Evolutionary conservation across 176 grass and related monocot genomes (phyloP), one percentile per base, ranked within the genome.

Genomic region (Puya raimondii): DNA sequence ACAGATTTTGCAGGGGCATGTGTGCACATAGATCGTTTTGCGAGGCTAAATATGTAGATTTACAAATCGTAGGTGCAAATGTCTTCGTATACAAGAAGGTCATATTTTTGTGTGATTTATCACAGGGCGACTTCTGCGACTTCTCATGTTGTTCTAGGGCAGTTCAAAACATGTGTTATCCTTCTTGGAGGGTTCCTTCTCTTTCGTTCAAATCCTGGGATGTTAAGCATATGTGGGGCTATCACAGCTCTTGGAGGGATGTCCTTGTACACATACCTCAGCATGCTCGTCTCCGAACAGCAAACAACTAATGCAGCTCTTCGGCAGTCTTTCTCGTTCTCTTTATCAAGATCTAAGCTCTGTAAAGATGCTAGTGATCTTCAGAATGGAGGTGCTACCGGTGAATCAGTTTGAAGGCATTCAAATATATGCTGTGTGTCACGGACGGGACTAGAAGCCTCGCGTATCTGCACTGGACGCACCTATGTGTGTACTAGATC

Each of bases 251-350:
- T 69, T 49, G 67, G n/a, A 51, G 67, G 67, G 47, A 69, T 69
- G 67, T 69, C 67, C 47, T 69, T 69, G n/a, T 69, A 69, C 67
- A 69, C 67, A 15, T 69, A 13, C 67, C 67, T 69, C 67, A 69
- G 50, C 48, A n/a, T 69, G 18, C 11, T 11, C 10, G 48, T 16
- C 18, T 69, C 67, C 50, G 27, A 69, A 50, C 14, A 69, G 50
- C 47, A 69, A 69, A 10, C 8, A 69, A 18, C 48, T 3, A 69
- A 51, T 15, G 17, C 67, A 51, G 25, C 25, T 26, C 25, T 26
- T 26, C 10, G 10, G 48, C 47, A 69, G 13, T 69, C 16, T 1
- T 49, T n/a, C 2, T 2, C 25, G 14, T 51, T 69, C 23, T 23
- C 48, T 50, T 8, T 47, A 14, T 21, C 47, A 22, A 69, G 23